phyloP scores from a whole-genome alignment of 768 basidiomycete species.

The Mycena amicta region DNA sequence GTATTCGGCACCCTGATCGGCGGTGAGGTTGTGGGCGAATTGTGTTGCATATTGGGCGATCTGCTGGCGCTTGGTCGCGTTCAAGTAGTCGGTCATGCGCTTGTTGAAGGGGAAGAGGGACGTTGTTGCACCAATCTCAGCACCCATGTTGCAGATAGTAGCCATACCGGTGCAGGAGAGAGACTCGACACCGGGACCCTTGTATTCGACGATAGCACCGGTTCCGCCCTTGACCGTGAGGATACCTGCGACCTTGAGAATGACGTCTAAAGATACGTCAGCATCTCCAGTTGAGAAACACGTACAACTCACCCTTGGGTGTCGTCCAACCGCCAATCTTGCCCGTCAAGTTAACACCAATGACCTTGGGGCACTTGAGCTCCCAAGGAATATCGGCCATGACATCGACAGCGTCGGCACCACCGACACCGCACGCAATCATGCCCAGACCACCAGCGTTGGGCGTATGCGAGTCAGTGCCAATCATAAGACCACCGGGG shows the following conservation, averaged over 20 bases:
- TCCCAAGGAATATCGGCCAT: slow-evolving; percentile 99
- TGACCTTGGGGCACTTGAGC: slow-evolving; percentile 98
- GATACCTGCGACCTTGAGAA: slow-evolving; percentile 98
- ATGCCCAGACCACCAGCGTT: slow-evolving; percentile 99
- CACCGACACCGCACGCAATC: slow-evolving; percentile 99
- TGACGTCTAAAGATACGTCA: slow-evolving; percentile 68
- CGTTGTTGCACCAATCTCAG: slow-evolving; percentile 98
- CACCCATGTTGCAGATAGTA: slow-evolving; percentile 99
- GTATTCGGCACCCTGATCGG: slow-evolving; percentile 89
- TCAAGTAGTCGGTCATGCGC: slow-evolving; percentile 91
- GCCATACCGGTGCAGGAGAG: slow-evolving; percentile 99
- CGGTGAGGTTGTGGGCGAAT: slow-evolving; percentile 88
- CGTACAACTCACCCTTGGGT: slow-evolving; percentile 73
- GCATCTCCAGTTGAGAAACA: background rate
- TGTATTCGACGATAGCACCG: slow-evolving; percentile 98
- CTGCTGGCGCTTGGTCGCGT: slow-evolving; percentile 88
- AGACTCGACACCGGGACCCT: slow-evolving; percentile 91
- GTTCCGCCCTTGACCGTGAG: slow-evolving; percentile 99
- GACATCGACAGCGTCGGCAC: slow-evolving; percentile 98
- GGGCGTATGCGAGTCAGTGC: slow-evolving; percentile 98
- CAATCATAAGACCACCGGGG: slow-evolving; percentile 99
- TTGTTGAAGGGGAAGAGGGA: slow-evolving; percentile 98
- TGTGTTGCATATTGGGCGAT: slow-evolving; percentile 88
- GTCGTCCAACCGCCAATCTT: slow-evolving; percentile 97
- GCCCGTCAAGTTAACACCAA: slow-evolving; percentile 95